Conservation (phyloP, 1,139 yeast species). For the Arxiozyma heterogenica region DNA sequence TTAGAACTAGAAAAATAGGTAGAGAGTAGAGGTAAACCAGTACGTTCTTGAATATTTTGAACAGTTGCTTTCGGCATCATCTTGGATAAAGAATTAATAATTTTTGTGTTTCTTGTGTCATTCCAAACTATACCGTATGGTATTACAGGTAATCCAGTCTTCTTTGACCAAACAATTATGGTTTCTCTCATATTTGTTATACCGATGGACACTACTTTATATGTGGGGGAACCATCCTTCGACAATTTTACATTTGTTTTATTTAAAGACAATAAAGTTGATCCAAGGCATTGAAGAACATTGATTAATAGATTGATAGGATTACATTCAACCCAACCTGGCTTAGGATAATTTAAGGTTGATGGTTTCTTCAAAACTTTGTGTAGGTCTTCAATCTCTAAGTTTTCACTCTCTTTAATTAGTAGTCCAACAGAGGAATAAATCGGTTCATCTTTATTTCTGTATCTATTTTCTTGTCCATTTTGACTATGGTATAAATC, state of each 20-base stretch:
- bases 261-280: constrained; percentile 51
- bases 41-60: constrained; percentile 49
- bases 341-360: constrained; percentile 62
- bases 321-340: constrained; percentile 94
- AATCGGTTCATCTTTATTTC: constrained; percentile 25
- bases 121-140: constrained; percentile 91
- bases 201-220: constrained; percentile 58
- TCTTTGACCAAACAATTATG: constrained; percentile 78
- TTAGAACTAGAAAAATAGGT: constrained; percentile 91
- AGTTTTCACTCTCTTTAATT: constrained; percentile 45
- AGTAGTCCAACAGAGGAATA: constrained; percentile 71
- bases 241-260: constrained; percentile 43
- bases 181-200: constrained; percentile 96
- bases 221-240: constrained; percentile 41
- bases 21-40: constrained; percentile 74
- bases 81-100: constrained; percentile 57
- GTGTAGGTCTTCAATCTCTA: constrained; percentile 49
- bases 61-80: constrained; percentile 50
- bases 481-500: constrained; percentile 11
- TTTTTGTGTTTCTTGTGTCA: constrained; percentile 75
- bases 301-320: constrained; percentile 78
- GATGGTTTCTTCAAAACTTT: constrained; percentile 31
- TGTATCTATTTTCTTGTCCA: constrained; percentile 32
- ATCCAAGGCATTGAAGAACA: constrained; percentile 68
- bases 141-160: constrained; percentile 73